Percentiles rank a stretch among this genome's conserved stretches.
Conservation (phyloP, 2,329 filamentous ascomycete genomes). For the Phialocephala sp. region DNA sequence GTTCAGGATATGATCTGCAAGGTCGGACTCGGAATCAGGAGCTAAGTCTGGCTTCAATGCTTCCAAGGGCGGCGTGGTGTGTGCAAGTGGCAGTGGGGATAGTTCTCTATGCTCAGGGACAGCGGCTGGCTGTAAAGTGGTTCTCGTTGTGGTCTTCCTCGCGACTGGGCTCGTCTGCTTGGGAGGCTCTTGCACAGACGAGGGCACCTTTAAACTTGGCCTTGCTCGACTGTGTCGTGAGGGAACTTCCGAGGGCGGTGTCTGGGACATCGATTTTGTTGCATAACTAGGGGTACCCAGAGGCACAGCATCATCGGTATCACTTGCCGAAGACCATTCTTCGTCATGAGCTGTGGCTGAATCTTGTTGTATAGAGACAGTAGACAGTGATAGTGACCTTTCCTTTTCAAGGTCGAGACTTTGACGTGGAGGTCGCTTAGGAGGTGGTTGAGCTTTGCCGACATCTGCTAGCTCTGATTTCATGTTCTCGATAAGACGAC, state of each 20-base stretch:
- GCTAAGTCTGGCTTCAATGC: background rate
- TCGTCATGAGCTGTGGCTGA: constrained; percentile 25
- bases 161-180: background rate
- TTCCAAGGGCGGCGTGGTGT: constrained; percentile 3
- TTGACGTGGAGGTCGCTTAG: constrained; percentile 17
- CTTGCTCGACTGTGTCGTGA: background rate
- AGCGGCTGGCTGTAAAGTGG: background rate
- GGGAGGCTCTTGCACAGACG: background rate
- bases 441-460: constrained; percentile 31
- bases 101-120: constrained; percentile 23
- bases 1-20: constrained; percentile 62
- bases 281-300: constrained; percentile 25
- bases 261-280: constrained; percentile 34
- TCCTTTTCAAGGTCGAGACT: constrained; percentile 22
- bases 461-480: constrained; percentile 39
- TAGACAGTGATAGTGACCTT: constrained; percentile 13
- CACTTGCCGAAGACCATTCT: constrained; percentile 37
- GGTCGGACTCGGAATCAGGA: constrained; percentile 42
- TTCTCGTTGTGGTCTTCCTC: background rate
- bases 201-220: background rate
- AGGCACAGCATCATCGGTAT: constrained; percentile 27
- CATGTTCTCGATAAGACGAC: constrained; percentile 39
- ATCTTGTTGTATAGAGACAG: constrained; percentile 5
- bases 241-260: constrained; percentile 29
- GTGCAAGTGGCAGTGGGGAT: constrained; percentile 8